A percentile compares a stretch with the other conserved stretches of the same genome.
Conservation (phyloP, 1,139 yeast genomes). For the Saccharomycopsis crataegensis region DNA sequence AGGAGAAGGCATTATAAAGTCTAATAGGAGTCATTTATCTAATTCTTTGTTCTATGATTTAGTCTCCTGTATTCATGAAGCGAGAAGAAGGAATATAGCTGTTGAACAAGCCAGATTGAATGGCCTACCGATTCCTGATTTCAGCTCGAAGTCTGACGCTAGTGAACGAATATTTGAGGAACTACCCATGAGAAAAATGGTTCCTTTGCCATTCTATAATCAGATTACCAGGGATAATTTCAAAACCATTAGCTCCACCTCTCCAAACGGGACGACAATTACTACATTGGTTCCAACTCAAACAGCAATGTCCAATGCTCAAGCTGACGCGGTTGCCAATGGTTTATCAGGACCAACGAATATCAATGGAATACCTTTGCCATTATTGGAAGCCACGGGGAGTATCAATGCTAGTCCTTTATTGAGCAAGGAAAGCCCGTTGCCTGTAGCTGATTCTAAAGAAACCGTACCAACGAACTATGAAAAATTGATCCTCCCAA, state of each 20-base stretch:
- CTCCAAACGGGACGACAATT: constrained; percentile 88
- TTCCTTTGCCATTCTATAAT: constrained; percentile 86
- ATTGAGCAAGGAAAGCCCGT: background rate
- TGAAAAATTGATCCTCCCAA: no score
- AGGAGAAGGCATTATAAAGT: constrained; percentile 61
- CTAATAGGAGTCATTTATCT: constrained; percentile 89
- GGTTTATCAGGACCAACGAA: constrained; percentile 50
- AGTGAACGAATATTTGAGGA: constrained; percentile 21
- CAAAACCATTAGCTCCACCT: constrained; percentile 74
- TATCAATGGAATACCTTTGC: constrained; percentile 73
- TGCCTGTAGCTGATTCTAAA: background rate
- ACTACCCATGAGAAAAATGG: constrained; percentile 19
- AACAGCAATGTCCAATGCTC: constrained; percentile 56
- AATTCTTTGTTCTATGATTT: constrained; percentile 88
- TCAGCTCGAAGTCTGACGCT: constrained; percentile 19
- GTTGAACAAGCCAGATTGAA: constrained; percentile 31
- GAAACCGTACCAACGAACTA: background rate
- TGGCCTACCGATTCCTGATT: constrained; percentile 4
- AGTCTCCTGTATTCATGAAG: constrained; percentile 94
- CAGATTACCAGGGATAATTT: constrained; percentile 91
- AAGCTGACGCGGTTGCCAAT: constrained; percentile 43
- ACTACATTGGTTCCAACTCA: constrained; percentile 87
- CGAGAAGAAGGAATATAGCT: constrained; percentile 63
- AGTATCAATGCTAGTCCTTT: constrained; percentile 33
- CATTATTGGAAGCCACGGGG: constrained; percentile 78